These are phyloP conservation scores for Paxillus ammoniavirescens DNA, from an alignment of 768 basidiomycete genomes.

Conservation along the genomic window DNA sequence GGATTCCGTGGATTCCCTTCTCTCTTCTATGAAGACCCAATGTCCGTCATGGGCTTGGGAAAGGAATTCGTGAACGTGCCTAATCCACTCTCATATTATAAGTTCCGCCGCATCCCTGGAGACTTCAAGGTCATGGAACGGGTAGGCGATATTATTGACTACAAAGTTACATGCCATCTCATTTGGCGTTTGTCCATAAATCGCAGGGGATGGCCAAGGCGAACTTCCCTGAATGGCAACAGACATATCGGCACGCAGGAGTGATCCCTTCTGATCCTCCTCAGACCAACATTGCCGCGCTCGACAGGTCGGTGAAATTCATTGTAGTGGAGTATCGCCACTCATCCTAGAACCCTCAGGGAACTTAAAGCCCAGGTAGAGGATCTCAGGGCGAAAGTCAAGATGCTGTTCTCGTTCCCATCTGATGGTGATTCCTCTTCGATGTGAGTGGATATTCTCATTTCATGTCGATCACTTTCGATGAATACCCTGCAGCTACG, in stretches of 20 bases:
- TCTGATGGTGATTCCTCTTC: constrained; percentile 7
- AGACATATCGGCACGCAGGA: constrained; percentile 19
- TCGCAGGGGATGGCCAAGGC: no score
- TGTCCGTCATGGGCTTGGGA: constrained; percentile 7
- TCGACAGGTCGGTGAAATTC: constrained; percentile 14
- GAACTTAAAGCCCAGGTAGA: constrained; percentile 13
- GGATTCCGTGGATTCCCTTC: constrained; percentile 15
- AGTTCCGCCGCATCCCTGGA: constrained; percentile 12
- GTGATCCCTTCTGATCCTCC: constrained; percentile 4
- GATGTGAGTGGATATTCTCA: constrained; percentile 4
- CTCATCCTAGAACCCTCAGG: constrained; percentile 5
- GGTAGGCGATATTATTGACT: not conserved
- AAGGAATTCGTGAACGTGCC: constrained; percentile 6
- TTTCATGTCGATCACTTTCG: not conserved
- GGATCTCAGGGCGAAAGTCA: constrained; percentile 14
- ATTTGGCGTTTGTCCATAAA: constrained; percentile 3
- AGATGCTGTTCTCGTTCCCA: constrained; percentile 20
- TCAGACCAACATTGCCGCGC: constrained; percentile 7
- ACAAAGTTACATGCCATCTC: not conserved
- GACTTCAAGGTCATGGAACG: constrained; percentile 17
- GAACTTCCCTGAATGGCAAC: constrained; percentile 7
- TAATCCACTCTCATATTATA: constrained; percentile 20
- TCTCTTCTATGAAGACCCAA: constrained; percentile 13
- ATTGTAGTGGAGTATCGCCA: not conserved
- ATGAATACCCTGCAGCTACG: constrained; percentile 16